These are phyloP conservation scores for Cyphellophora europaea DNA, from an alignment of 2,329 filamentous ascomycete genomes.

Conservation along the genomic window DNA sequence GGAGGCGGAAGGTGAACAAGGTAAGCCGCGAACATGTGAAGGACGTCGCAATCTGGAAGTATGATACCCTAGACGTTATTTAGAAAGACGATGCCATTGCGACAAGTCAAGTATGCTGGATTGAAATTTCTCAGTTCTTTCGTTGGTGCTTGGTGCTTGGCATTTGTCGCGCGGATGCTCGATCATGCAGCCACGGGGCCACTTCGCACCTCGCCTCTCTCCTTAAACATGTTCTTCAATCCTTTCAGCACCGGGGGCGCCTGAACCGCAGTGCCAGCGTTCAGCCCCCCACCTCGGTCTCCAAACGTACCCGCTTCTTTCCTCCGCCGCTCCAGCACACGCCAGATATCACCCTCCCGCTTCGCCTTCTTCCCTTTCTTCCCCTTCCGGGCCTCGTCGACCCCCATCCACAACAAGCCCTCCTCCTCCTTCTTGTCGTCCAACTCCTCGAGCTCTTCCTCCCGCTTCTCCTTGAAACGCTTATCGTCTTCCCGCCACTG, in stretches of 20 bases:
- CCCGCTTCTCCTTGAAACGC: conserved; percentile 60
- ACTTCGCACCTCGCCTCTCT: conserved; percentile 2
- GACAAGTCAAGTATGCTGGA: too few relatives aligned
- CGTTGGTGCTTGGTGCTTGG: too few relatives aligned
- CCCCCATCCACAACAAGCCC: conserved; percentile 53
- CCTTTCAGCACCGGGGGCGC: conserved; percentile 67
- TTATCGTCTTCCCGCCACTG: conserved; percentile 49
- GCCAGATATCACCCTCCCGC: conserved; percentile 63
- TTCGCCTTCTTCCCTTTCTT: conserved; percentile 41
- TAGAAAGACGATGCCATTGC: too few relatives aligned
- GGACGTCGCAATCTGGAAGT: conserved; percentile 34
- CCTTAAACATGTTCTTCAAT: conserved; percentile 18
- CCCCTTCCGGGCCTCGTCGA: conserved; percentile 46
- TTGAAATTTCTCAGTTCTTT: too few relatives aligned
- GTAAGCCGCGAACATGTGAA: conserved; percentile 31
- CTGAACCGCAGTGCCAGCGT: conserved; percentile 48
- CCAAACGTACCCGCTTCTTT: conserved; percentile 37
- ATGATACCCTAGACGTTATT: conserved; percentile 29
- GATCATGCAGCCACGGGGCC: too few relatives aligned
- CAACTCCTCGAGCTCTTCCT: conserved; percentile 59
- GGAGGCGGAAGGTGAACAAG: conserved; percentile 25
- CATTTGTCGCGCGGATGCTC: too few relatives aligned
- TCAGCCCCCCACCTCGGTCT: conserved; percentile 21
- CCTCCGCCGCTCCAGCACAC: conserved; percentile 57
- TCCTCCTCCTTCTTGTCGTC: conserved; percentile 55